These are phyloP conservation scores for Beauveria brongniartii DNA, from an alignment of 2,329 filamentous ascomycete genomes.

Conservation along the genomic window DNA sequence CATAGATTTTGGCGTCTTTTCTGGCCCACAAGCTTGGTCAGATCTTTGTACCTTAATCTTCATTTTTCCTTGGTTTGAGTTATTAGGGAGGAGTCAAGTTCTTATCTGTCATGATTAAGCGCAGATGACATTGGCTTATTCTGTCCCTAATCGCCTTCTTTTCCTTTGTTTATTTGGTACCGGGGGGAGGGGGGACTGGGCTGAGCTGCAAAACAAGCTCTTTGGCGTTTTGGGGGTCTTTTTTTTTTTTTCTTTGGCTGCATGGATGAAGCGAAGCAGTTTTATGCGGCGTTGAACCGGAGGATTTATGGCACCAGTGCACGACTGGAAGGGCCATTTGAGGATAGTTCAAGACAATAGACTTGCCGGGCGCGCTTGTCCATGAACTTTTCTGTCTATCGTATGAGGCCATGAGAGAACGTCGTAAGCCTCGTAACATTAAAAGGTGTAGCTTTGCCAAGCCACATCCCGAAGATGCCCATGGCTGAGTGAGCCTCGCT, in stretches of 20 bases:
- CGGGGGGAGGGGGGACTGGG: background rate
- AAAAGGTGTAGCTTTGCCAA: background rate
- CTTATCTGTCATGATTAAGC: background rate
- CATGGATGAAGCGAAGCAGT: conserved; percentile 9
- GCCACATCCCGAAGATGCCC: background rate
- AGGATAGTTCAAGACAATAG: conserved; percentile 10
- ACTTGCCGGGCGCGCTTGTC: conserved; percentile 9
- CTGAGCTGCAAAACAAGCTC: conserved; percentile 1
- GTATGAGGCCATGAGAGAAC: background rate
- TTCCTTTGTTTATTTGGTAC: background rate
- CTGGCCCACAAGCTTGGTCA: conserved; percentile 14
- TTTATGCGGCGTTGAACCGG: background rate
- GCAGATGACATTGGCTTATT: background rate
- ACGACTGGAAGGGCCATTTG: conserved; percentile 2
- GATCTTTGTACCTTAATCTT: conserved; percentile 4
- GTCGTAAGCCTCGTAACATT: no score
- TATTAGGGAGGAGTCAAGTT: background rate
- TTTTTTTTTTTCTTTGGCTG: background rate
- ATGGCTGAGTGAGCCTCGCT: background rate
- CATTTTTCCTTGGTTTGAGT: conserved; percentile 1
- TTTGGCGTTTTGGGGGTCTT: background rate
- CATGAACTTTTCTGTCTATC: background rate
- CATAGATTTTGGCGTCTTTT: conserved; percentile 27
- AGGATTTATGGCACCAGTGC: background rate
- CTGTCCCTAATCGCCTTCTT: background rate